A percentile compares a stretch with the other conserved stretches of the same genome.
These are phyloP conservation scores for Pichia scutulata DNA, from an alignment of 805 yeast species.

Conservation along the genomic window DNA sequence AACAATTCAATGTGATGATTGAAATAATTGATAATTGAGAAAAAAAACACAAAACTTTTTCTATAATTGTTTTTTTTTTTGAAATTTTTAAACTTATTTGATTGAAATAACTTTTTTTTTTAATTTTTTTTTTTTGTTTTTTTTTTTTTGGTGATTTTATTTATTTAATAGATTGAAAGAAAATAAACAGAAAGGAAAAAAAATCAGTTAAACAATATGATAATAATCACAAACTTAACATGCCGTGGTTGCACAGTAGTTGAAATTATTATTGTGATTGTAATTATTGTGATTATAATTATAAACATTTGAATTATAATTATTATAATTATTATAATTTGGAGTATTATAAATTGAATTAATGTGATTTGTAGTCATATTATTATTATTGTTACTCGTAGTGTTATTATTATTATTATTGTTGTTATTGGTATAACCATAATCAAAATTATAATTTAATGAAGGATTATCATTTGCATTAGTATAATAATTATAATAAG, in stretches of 20 bases:
- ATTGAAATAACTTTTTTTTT: not conserved
- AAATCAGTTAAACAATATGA: not conserved
- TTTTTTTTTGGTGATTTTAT: not conserved
- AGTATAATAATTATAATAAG: not conserved
- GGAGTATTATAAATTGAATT: not conserved
- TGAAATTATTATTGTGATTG: not conserved
- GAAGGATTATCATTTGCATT: not conserved
- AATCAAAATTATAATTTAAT: not conserved
- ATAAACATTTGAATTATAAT: not conserved
- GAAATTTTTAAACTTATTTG: not conserved
- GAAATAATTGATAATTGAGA: not conserved
- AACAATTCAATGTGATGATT: not conserved
- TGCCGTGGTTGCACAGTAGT: constrained; percentile 19
- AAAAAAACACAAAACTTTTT: not conserved
- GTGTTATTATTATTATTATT: not conserved
- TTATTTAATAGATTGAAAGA: not conserved
- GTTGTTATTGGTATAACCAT: not conserved
- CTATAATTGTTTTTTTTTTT: not conserved
- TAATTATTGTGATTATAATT: not conserved
- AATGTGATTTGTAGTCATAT: not conserved
- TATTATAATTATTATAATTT: not conserved
- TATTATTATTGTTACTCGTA: not conserved
- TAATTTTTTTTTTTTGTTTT: not conserved
- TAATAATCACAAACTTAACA: constrained; percentile 7
- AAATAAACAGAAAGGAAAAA: not conserved